Conservation (phyloP, 495 filamentous ascomycete genomes). For the Penicillium angulare region DNA sequence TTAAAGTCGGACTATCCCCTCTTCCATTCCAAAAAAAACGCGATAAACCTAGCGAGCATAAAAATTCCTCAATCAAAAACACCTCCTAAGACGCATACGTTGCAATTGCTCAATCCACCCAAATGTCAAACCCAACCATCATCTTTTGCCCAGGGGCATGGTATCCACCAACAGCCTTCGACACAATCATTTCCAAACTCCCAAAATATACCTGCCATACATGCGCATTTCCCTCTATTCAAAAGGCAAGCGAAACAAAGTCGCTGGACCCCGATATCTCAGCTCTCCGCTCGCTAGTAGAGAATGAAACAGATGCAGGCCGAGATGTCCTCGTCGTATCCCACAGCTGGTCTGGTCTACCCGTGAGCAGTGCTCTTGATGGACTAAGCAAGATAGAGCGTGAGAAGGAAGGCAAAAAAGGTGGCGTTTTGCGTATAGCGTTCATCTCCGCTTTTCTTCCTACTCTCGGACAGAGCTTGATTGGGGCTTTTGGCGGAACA, state of each 20-base stretch:
- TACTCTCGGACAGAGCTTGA: constrained; percentile 33
- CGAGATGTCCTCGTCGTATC: constrained; percentile 37
- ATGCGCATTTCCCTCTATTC: constrained; percentile 33
- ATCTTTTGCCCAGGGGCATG: constrained; percentile 39
- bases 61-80: too few relatives aligned
- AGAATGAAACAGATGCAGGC: constrained; percentile 24
- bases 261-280: constrained; percentile 33
- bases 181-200: constrained; percentile 25
- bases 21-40: too few relatives aligned
- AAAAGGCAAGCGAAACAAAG: constrained; percentile 21
- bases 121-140: constrained; percentile 31
- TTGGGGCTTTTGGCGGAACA: constrained; percentile 33
- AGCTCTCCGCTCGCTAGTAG: constrained; percentile 24
- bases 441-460: constrained; percentile 46
- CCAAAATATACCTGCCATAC: constrained; percentile 21
- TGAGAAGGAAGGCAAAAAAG: constrained; percentile 25
- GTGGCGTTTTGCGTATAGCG: constrained; percentile 45
- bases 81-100: too few relatives aligned
- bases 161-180: constrained; percentile 34
- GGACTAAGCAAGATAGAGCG: constrained; percentile 42
- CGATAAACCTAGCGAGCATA: too few relatives aligned
- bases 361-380: constrained; percentile 47
- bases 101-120: too few relatives aligned
- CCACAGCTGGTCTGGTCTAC: constrained; percentile 52
- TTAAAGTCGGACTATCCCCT: too few relatives aligned